phyloP scores from a whole-genome alignment of 805 yeast genomes.

The Kazachstania africana region DNA sequence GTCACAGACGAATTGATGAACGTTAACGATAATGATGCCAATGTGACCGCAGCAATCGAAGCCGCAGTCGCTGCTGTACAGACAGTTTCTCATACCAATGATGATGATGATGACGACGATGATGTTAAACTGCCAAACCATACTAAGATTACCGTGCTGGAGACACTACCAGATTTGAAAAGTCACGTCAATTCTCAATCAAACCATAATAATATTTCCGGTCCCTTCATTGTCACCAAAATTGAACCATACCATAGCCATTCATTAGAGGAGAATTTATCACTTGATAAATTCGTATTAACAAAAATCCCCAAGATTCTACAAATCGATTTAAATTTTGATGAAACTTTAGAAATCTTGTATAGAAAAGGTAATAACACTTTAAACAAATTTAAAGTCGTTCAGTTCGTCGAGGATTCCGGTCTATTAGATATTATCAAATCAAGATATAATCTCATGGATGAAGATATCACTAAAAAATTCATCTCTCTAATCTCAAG shows the following conservation, averaged over 20 bases:
- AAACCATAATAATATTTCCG: constrained; percentile 7
- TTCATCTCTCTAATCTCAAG: constrained; percentile 22
- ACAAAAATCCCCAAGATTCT: constrained; percentile 25
- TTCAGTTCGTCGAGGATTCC: constrained; percentile 25
- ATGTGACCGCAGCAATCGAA: constrained; percentile 26
- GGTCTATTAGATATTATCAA: constrained; percentile 23
- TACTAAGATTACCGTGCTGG: too few relatives aligned
- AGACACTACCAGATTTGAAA: too few relatives aligned
- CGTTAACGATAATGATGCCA: constrained; percentile 10
- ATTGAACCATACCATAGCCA: constrained; percentile 27
- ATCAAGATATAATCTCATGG: constrained; percentile 21
- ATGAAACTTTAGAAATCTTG: constrained; percentile 20
- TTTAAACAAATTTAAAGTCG: constrained; percentile 23
- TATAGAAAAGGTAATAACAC: constrained; percentile 23
- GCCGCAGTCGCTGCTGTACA: constrained; percentile 27
- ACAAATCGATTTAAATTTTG: constrained; percentile 26
- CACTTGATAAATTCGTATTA: constrained; percentile 22
- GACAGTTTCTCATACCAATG: constrained; percentile 8
- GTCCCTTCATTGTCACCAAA: constrained; percentile 26
- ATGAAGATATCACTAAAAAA: constrained; percentile 22
- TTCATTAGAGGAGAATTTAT: constrained; percentile 23
- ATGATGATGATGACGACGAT: neutral
- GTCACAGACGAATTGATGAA: neutral
- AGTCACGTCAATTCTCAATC: too few relatives aligned
- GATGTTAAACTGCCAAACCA: neutral